Evolutionary conservation across 345 rosid species (phyloP).

Genomic region (Pistacia atlantica): DNA sequence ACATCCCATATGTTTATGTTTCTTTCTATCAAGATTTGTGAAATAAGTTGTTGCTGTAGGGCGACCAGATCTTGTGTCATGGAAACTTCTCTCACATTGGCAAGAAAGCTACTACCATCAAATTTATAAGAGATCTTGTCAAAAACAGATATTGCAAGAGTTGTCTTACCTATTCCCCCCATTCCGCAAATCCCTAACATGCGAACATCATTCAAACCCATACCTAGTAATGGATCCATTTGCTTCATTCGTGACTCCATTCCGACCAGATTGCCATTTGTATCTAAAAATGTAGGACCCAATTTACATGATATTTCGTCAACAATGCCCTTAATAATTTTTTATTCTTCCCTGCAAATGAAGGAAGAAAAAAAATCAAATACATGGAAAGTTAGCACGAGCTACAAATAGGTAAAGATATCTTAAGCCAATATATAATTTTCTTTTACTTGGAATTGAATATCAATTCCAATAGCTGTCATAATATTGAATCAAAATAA

Average conservation of each 20-base stretch:
- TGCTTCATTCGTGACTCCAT: too few species aligned
- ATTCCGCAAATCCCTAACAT: constrained; percentile 4
- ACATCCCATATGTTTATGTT: too few species aligned
- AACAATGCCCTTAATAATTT: constrained; percentile 12
- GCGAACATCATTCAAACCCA: background rate
- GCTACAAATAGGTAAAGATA: background rate
- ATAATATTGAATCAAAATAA: background rate
- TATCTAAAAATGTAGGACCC: too few species aligned
- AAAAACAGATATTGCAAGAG: constrained; percentile 23
- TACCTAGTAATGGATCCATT: too few species aligned
- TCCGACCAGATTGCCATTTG: too few species aligned
- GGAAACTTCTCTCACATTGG: too few species aligned
- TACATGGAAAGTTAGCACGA: background rate
- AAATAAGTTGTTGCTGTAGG: too few species aligned
- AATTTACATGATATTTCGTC: too few species aligned
- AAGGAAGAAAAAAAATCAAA: background rate
- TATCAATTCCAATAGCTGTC: background rate
- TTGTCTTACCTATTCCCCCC: constrained; percentile 30
- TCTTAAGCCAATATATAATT: background rate
- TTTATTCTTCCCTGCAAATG: background rate
- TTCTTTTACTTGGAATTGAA: background rate
- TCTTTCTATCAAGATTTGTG: too few species aligned
- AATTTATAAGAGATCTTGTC: constrained; percentile 13
- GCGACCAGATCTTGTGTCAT: too few species aligned
- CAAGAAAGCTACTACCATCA: constrained; percentile 12